Evolutionary conservation across 2,329 filamentous ascomycete species (phyloP), one percentile per base, ranked within the genome.

Genomic region (Hypoxylon sp.): DNA sequence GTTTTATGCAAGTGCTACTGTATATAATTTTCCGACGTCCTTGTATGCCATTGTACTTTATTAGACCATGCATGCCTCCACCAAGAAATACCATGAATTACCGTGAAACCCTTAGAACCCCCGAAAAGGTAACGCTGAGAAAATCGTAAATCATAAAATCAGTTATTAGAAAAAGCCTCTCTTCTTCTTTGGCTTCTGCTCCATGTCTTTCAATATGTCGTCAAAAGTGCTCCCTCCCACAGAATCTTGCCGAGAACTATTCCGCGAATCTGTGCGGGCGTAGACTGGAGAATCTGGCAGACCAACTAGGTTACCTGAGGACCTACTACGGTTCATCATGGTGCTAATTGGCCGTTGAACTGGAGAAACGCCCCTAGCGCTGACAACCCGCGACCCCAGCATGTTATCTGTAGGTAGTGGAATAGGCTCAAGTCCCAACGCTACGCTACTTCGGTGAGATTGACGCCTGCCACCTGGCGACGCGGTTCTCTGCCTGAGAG

Each of bases 131-230:
- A 60, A 36, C 14, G 30, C 19, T 11, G n/a, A 51, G 23, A 23
- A 57, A 21, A 45, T 60, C 52, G 19, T 61, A 48, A 67, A 57
- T 59, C 57, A 30, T 65, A 19, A 52, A 59, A 48, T 38, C 43
- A 28, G 53, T 67, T 60, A 53, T 71, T 61, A 78, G 60, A 79
- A 79, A 53, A 79, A 73, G 11, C 72, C 73, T 58, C 73, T 78
- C 75, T 79, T 79, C 65, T 78, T 78, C 71, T 78, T 79, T 13
- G 76, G 73, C 66, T 75, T 76, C 45, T 74, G 74, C 41, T 75
- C 63, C 64, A 78, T 75, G 17, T 77, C 75, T 56, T 78, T 78
- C 14, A 79, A 56, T 52, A 79, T 79, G 38, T 79, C 77, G 23
- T 79, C 77, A 65, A 79, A 79, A 2, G 77, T 79, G 60, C 76